Percentiles rank a stretch among this genome's conserved stretches.
Evolutionary conservation across 2,329 filamentous ascomycete genomes (phyloP).

Genomic region (Trichoderma koningii): DNA sequence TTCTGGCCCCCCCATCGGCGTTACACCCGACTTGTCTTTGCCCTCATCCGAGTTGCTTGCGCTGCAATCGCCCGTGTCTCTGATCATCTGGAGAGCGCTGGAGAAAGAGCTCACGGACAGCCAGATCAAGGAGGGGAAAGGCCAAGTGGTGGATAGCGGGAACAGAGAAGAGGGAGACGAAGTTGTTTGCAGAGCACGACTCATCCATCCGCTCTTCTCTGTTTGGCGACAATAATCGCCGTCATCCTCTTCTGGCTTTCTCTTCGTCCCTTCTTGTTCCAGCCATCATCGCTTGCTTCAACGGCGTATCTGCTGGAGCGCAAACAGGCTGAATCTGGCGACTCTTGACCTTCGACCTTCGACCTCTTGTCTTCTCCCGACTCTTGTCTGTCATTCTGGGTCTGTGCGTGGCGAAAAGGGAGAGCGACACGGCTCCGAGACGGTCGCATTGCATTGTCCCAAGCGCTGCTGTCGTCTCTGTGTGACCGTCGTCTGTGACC

Average conservation of each 20-base stretch:
- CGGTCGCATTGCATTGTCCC: slow-evolving; percentile 21
- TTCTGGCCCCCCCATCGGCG: background rate
- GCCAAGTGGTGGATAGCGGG: background rate
- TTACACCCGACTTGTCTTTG: slow-evolving; percentile 17
- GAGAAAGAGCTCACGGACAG: background rate
- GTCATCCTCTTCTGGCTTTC: too few relatives aligned
- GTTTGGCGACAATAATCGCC: too few relatives aligned
- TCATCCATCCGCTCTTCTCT: too few relatives aligned
- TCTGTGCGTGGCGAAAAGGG: slow-evolving; percentile 16
- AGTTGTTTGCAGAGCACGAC: too few relatives aligned
- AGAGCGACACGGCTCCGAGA: slow-evolving; percentile 14
- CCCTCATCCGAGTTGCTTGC: slow-evolving; percentile 11
- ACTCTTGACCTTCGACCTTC: background rate
- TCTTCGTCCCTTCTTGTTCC: too few relatives aligned
- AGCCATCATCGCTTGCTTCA: too few relatives aligned
- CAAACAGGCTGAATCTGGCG: background rate
- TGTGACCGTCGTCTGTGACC: slow-evolving; percentile 8
- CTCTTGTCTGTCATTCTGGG: background rate
- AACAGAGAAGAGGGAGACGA: too few relatives aligned
- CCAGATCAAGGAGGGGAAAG: background rate
- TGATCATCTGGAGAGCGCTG: background rate
- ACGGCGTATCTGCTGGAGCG: background rate
- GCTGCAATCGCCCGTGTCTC: slow-evolving; percentile 2
- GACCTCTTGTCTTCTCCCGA: background rate
- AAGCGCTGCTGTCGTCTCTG: slow-evolving; percentile 6